A percentile compares a stretch with the other conserved stretches of the same genome.
These are phyloP conservation scores for Verticillium tricorpus DNA, from an alignment of 2,329 filamentous ascomycete genomes.

Conservation along the genomic window DNA sequence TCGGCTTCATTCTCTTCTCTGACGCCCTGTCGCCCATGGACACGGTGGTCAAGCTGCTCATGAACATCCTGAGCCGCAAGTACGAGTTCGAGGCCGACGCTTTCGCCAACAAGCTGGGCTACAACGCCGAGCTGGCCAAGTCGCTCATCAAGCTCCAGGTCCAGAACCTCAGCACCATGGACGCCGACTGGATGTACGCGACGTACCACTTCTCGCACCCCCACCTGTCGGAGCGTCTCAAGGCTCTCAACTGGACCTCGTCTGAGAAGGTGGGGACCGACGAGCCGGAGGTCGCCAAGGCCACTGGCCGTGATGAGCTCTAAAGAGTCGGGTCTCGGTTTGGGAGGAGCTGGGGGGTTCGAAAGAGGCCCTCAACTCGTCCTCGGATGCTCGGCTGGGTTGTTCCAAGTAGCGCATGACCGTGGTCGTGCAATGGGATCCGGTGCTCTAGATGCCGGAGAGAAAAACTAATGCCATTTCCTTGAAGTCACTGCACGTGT, in stretches of 20 bases:
- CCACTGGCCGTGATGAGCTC: conserved; percentile 70
- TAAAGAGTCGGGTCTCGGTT: conserved; percentile 32
- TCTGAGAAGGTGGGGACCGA: conserved; percentile 37
- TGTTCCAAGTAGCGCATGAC: background rate
- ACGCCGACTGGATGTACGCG: conserved; percentile 97
- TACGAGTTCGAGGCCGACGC: conserved; percentile 96
- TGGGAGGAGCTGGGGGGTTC: background rate
- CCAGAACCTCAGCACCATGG: conserved; percentile 97
- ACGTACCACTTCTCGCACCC: conserved; percentile 99
- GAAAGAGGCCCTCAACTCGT: background rate
- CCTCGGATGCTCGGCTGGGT: background rate
- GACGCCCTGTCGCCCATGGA: conserved; percentile 95
- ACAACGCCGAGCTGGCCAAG: conserved; percentile 73
- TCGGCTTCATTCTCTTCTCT: conserved; percentile 96
- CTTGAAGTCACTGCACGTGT: background rate
- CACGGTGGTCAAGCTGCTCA: conserved; percentile 85
- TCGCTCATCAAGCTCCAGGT: conserved; percentile 97
- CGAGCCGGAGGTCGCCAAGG: conserved; percentile 54
- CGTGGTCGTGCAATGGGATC: background rate
- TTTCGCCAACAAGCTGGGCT: conserved; percentile 83
- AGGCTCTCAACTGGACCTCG: conserved; percentile 83
- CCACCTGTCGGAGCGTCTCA: conserved; percentile 87
- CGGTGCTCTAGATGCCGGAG: background rate
- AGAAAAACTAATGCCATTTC: background rate
- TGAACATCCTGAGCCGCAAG: conserved; percentile 91